Evolutionary conservation across 352 stramenopile species (phyloP).

Genomic region (Plasmopara muralis): DNA sequence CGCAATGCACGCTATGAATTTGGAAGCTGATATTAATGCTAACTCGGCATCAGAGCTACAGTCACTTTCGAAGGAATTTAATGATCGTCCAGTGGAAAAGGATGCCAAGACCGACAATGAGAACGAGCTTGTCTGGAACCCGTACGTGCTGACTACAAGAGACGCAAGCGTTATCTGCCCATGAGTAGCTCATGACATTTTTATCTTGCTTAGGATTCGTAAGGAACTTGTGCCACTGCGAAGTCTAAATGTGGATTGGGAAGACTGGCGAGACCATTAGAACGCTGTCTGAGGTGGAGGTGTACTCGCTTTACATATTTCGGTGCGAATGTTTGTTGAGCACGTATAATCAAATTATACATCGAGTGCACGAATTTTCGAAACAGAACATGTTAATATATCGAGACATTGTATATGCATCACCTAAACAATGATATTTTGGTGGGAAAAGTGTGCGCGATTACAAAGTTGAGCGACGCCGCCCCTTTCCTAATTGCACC

Average conservation of each 20-base stretch:
- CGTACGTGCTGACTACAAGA: constrained; percentile 32
- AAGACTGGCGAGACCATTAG: constrained; percentile 77
- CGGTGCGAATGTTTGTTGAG: no score
- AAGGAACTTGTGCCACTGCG: constrained; percentile 70
- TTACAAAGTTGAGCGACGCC: constrained; percentile 34
- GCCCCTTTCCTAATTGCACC: constrained; percentile 7
- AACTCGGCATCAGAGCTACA: constrained; percentile 41
- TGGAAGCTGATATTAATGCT: constrained; percentile 63
- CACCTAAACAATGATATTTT: constrained; percentile 5
- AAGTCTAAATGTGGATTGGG: constrained; percentile 75
- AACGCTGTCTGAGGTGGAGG: neutral
- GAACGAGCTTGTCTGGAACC: constrained; percentile 79
- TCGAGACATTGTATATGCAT: no score
- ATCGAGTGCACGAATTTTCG: no score
- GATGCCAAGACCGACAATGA: constrained; percentile 55
- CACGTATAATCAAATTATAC: no score
- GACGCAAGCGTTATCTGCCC: neutral
- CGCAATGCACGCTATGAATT: constrained; percentile 56
- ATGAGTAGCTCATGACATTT: neutral
- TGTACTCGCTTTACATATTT: neutral
- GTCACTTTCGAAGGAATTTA: constrained; percentile 55
- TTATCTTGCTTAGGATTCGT: constrained; percentile 35
- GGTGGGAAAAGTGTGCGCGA: constrained; percentile 18
- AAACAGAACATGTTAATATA: no score
- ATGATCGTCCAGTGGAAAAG: constrained; percentile 40